A percentile compares a stretch with the other conserved stretches of the same genome.
Conservation (phyloP, 2,329 filamentous ascomycete species). For the Colletotrichum musae region DNA sequence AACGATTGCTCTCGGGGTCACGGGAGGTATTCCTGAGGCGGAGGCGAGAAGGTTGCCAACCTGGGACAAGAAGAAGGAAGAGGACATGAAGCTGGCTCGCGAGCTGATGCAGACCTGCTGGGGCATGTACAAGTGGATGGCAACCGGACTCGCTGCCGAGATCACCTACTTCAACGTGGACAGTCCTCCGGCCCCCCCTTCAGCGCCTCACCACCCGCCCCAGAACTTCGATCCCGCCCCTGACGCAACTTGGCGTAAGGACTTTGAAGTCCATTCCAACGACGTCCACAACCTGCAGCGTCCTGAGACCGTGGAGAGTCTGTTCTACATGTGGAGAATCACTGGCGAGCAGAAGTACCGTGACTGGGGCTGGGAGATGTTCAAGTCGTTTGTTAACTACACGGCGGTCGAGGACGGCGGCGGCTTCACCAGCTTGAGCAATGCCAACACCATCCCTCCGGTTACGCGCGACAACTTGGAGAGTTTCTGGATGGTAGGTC, state of each 20-base stretch:
- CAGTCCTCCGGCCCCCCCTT: slow-evolving; percentile 75
- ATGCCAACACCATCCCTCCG: slow-evolving; percentile 82
- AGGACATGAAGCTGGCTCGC: slow-evolving; percentile 87
- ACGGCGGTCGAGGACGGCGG: slow-evolving; percentile 83
- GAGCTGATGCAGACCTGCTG: slow-evolving; percentile 98
- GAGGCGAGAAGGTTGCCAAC: slow-evolving; percentile 79
- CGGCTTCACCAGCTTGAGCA: slow-evolving; percentile 85
- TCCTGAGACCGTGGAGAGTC: slow-evolving; percentile 94
- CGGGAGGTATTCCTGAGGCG: slow-evolving; percentile 81
- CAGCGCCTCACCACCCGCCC: slow-evolving; percentile 65
- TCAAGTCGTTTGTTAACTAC: slow-evolving; percentile 89
- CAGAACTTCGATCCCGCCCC: slow-evolving; percentile 64
- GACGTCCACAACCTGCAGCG: slow-evolving; percentile 95
- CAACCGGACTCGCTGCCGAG: slow-evolving; percentile 92
- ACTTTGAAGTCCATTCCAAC: slow-evolving; percentile 84
- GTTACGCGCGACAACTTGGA: slow-evolving; percentile 92
- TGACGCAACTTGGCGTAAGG: slow-evolving; percentile 78
- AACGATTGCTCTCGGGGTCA: slow-evolving; percentile 91
- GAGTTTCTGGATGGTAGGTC: slow-evolving; percentile 93
- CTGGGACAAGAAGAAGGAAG: slow-evolving; percentile 86
- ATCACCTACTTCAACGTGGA: slow-evolving; percentile 91
- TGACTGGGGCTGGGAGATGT: slow-evolving; percentile 99
- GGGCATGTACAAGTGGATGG: slow-evolving; percentile 94
- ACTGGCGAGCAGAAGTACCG: slow-evolving; percentile 91
- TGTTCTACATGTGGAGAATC: slow-evolving; percentile 99